phyloP scores from a whole-genome alignment of 176 grass and related monocot species.

The Chloris gayana region DNA sequence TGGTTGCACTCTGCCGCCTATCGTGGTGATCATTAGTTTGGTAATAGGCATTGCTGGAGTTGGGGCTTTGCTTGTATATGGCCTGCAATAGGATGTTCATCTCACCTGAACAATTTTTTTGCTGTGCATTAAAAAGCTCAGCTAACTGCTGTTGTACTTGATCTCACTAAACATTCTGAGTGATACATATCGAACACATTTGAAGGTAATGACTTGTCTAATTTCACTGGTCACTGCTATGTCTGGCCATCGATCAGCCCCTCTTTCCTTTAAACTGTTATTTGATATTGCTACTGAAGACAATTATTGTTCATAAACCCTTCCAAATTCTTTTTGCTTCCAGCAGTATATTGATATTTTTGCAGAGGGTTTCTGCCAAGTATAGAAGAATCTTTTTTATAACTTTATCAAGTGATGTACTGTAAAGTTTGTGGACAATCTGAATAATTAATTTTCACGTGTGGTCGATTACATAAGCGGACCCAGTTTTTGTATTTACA shows the following conservation, averaged over 20 bases:
- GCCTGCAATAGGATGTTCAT: constrained; percentile 63
- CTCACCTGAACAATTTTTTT: constrained; percentile 31
- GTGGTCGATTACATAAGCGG: not conserved
- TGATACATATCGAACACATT: constrained; percentile 18
- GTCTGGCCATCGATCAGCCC: too few species aligned
- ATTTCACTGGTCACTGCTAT: not conserved
- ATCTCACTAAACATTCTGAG: constrained; percentile 27
- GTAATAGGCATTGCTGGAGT: constrained; percentile 73
- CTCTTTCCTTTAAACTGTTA: not conserved
- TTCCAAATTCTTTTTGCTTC: constrained; percentile 18
- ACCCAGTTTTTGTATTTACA: constrained; percentile 9
- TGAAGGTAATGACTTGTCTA: constrained; percentile 17
- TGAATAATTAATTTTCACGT: not conserved
- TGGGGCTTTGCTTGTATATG: constrained; percentile 88
- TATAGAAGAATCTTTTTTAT: constrained; percentile 17
- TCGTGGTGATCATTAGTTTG: constrained; percentile 73
- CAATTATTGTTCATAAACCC: not conserved
- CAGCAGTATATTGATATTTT: not conserved
- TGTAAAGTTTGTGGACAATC: constrained; percentile 4
- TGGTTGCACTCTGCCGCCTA: constrained; percentile 62
- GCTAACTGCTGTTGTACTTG: constrained; percentile 30
- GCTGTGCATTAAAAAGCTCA: constrained; percentile 30
- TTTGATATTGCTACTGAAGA: not conserved
- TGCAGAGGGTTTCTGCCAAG: constrained; percentile 2
- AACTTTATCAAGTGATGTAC: not conserved